Conservation (phyloP, 2,329 filamentous ascomycete species). For the Fusarium palustre region DNA sequence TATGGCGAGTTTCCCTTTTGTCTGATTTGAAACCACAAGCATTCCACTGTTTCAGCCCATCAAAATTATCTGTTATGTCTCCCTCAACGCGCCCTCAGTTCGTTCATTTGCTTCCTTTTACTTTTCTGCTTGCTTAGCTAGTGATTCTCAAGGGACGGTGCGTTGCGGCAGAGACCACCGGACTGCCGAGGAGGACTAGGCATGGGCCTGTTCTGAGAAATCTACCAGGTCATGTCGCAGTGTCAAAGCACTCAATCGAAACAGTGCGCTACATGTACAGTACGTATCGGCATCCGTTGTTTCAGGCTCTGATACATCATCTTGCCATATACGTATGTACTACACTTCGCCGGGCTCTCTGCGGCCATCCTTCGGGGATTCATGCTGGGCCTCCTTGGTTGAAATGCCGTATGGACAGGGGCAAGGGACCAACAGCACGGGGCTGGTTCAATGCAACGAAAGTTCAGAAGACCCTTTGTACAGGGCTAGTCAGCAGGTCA, state of each 20-base stretch:
- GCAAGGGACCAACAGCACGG: constrained; percentile 21
- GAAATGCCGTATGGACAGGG: constrained; percentile 21
- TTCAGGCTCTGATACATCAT: constrained; percentile 5
- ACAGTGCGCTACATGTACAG: constrained; percentile 1
- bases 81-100: background rate
- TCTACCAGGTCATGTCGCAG: background rate
- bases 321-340: background rate
- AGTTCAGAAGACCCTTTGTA: constrained; percentile 31
- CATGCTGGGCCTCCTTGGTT: constrained; percentile 19
- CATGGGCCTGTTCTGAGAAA: background rate
- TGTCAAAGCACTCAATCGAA: background rate
- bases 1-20: constrained; percentile 11
- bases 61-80: constrained; percentile 12
- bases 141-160: constrained; percentile 3
- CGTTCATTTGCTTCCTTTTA: too few species aligned
- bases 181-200: constrained; percentile 22
- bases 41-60: constrained; percentile 35
- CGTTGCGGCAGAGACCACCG: constrained; percentile 34
- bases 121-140: background rate
- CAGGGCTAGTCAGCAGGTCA: constrained; percentile 6
- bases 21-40: constrained; percentile 21
- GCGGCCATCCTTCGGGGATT: constrained; percentile 37
- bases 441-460: constrained; percentile 17
- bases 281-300: background rate
- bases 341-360: constrained; percentile 17